Evolutionary conservation across 2,329 filamentous ascomycete genomes (phyloP), one percentile per base, ranked within the genome.

Genomic region (Calonectria hawksworthii): DNA sequence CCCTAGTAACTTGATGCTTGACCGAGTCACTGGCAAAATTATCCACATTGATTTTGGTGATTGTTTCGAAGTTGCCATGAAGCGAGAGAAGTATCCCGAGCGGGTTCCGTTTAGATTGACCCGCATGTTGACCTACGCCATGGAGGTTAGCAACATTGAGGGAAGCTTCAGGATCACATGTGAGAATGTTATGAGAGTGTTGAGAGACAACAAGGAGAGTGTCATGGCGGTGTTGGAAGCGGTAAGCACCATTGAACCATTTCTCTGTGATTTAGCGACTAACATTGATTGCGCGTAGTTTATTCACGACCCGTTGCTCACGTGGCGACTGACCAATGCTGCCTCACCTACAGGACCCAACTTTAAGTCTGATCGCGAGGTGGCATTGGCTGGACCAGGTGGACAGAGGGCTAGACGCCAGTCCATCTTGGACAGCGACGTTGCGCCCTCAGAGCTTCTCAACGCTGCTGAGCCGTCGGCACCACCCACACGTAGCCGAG

Each of bases 101-200:
- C 91, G 96, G 68, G 97, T 99, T 73, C 98, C 97, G 0, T 99
- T 99, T 94, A 94, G 98, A 73, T 89, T 99, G 63, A 99, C 97
- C 3, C 92, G 97, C 79, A 99, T 99, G 97, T 92, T 99, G 86
- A 99, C 98, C 0, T 99, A 98, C 83, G 98, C 98, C 28, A 99
- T 99, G 97, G 97, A 99, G 87, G 97, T 99, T 71, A 98, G 96
- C 90, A 99, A 99, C 83, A 99, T 99, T 79, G 97, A 99, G 86
- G 97, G 97, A 80, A 98, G 95, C 86, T 99, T 98, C 90, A 93
- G 98, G 75, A 99, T 98, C 73, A 99, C 97, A 8, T 99, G 96
- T 81, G 98, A 99, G 86, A 96, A 98, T 80, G 96, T 98, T 66
- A 99, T 99, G 97, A 92, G 97, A 75, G 96, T 99, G 18, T 88